Evolutionary conservation across 2,329 filamentous ascomycete species (phyloP).

Genomic region (Huntiella decipiens): DNA sequence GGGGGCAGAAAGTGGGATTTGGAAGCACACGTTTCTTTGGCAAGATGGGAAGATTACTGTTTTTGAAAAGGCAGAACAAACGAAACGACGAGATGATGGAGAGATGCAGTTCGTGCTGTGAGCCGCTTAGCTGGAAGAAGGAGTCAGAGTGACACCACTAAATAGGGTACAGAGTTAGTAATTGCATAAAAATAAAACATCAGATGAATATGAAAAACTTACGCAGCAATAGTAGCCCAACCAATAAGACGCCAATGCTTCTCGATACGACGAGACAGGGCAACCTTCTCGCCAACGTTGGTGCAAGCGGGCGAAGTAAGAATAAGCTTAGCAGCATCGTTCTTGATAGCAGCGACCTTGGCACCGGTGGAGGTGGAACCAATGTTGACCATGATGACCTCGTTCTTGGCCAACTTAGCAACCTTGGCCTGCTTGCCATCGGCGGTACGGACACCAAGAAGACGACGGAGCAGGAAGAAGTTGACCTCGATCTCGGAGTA

Average conservation of each 20-base stretch:
- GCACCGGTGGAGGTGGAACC: conserved; percentile 92
- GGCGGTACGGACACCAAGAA: conserved; percentile 91
- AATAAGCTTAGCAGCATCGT: conserved; percentile 87
- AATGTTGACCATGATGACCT: conserved; percentile 99
- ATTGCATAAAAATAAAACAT: neutral
- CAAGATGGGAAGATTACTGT: neutral
- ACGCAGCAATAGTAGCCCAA: conserved; percentile 65
- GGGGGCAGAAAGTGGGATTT: too few species aligned
- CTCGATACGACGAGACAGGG: conserved; percentile 86
- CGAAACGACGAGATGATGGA: neutral
- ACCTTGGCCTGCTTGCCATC: conserved; percentile 99
- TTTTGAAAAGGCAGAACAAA: neutral
- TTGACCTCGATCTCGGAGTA: conserved; percentile 98
- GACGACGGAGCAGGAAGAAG: conserved; percentile 89
- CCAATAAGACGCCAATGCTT: conserved; percentile 97
- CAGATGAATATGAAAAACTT: conserved; percentile 19
- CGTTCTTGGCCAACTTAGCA: conserved; percentile 92
- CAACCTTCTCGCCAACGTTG: conserved; percentile 95
- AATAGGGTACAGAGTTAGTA: conserved; percentile 13
- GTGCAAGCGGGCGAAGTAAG: conserved; percentile 91
- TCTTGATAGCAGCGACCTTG: conserved; percentile 92
- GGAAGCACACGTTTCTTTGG: too few species aligned
- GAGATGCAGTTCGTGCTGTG: conserved; percentile 3
- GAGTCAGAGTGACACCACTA: conserved; percentile 36
- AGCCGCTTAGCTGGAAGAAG: conserved; percentile 25